phyloP scores from a whole-genome alignment of 768 basidiomycete genomes.

The Pleurotus pulmonarius region DNA sequence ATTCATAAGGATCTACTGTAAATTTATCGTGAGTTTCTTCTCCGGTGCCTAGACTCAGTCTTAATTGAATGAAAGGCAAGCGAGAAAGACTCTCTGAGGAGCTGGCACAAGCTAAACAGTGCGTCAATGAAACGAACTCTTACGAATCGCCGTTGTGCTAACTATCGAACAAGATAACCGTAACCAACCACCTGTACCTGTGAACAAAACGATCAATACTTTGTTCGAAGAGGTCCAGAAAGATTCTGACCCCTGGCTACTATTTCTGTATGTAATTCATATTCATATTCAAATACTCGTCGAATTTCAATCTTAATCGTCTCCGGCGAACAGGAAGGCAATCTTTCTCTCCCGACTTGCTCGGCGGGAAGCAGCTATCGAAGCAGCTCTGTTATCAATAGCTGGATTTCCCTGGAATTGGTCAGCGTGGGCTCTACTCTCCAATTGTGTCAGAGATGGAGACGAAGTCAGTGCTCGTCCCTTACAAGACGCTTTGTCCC shows the following conservation, averaged over 20 bases:
- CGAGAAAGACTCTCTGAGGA: slow-evolving; percentile 77
- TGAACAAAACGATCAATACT: slow-evolving; percentile 53
- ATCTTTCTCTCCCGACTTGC: slow-evolving; percentile 78
- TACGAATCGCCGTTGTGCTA: slow-evolving; percentile 2
- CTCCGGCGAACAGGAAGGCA: slow-evolving; percentile 56
- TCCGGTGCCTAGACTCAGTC: slow-evolving; percentile 8
- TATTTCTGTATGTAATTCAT: slow-evolving; percentile 65
- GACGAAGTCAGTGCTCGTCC: slow-evolving; percentile 64
- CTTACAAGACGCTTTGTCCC: background rate
- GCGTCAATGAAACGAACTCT: slow-evolving; percentile 19
- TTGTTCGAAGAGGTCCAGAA: slow-evolving; percentile 59
- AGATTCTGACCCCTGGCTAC: slow-evolving; percentile 71
- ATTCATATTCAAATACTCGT: slow-evolving; percentile 4
- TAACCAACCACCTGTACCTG: slow-evolving; percentile 62
- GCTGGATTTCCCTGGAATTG: slow-evolving; percentile 88
- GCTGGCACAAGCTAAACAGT: slow-evolving; percentile 85
- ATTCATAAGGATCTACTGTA: slow-evolving; percentile 78
- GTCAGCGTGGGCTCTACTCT: slow-evolving; percentile 87
- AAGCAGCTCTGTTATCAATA: slow-evolving; percentile 72
- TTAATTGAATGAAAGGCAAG: slow-evolving; percentile 49
- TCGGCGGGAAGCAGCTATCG: slow-evolving; percentile 83
- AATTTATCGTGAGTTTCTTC: slow-evolving; percentile 69
- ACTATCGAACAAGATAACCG: slow-evolving; percentile 50
- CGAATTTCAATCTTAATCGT: background rate
- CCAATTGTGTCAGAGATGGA: slow-evolving; percentile 72